A percentile compares a stretch with the other conserved stretches of the same genome.
Evolutionary conservation across 169 alveolate genomes (phyloP).

Genomic region (Theileria parva): DNA sequence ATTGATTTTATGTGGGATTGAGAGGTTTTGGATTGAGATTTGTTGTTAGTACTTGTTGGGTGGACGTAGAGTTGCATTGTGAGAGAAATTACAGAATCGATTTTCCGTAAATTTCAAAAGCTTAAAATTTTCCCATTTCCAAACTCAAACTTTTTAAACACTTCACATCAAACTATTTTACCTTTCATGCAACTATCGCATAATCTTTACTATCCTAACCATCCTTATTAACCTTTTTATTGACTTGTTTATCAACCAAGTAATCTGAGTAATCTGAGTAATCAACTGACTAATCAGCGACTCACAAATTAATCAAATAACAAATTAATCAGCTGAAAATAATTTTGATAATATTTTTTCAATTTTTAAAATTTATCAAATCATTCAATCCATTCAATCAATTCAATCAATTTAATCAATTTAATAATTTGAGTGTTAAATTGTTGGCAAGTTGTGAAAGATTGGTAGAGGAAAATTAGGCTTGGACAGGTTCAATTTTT

Average conservation of each 20-base stretch:
- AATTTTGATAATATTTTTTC: no score
- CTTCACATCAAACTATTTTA: neutral
- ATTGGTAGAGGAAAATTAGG: no score
- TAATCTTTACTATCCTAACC: neutral
- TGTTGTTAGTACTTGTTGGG: neutral
- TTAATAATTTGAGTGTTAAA: no score
- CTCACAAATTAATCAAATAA: neutral
- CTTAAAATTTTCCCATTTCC: neutral
- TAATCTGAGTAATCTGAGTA: neutral
- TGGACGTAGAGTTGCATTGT: neutral
- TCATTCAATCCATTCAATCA: no score
- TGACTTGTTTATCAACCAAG: neutral
- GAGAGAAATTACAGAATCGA: neutral
- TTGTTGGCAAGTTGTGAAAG: no score
- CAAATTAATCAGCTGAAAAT: neutral
- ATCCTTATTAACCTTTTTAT: neutral
- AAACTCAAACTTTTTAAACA: neutral
- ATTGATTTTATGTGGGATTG: neutral
- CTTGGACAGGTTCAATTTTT: no score
- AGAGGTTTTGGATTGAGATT: no score
- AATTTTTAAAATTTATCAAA: no score
- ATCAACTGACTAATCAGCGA: neutral
- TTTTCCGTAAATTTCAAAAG: neutral
- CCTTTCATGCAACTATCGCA: slow-evolving; percentile 28
- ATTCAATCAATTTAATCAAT: no score